Base-by-base conservation (phyloP, 805 yeast species). In the Monosporozyma aerobia region DNA sequence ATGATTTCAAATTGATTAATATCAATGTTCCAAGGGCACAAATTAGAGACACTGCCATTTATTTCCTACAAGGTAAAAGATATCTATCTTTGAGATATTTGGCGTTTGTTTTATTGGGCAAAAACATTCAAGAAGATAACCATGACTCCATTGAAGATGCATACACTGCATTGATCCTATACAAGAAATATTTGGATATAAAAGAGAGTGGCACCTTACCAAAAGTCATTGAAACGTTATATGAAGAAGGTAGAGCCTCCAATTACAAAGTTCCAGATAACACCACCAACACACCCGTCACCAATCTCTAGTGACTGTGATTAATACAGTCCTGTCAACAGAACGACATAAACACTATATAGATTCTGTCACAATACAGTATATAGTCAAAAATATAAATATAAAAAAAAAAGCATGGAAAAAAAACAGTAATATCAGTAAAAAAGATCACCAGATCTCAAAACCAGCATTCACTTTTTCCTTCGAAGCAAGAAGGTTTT, bases 111-210 rank as follows among this genome's bases (percentile, higher is more conserved):
- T 74, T 92, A 47, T 73, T 94, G 51, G 78, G 78, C 35, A 82
- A 81, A 56, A 77, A 81, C 48, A 95, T 95, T 33, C 99, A 94
- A 67, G 82, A 81, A 2, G 96, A 94, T 1, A 92, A 92, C 63
- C 99, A 94, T 69, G 98, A 95, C 65, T 92, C 98, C 0, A 90
- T 94, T 46, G 99, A 94, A 63, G 99, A 94, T 72, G 97, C 99
- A 0, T 73, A 76, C 53, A 85, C 95, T 10, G 98, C 99, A 0
- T 74, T 94, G 59, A 68, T 79, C 46, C 71, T 94, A 37, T 95
- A 87, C 71, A 79, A 80, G 55, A 82, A 80, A 61, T 92, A 87
- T 63, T 68, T 79, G 61, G 83, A 84, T 57, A 73, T 92, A 57
- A 71, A 73, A 50, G 75, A 73, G 3, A 66, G 69, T 0, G 92